Evolutionary conservation across 331 rosid genomes (phyloP), one percentile per base, ranked within the genome.

Genomic region (Malus hybrid): DNA sequence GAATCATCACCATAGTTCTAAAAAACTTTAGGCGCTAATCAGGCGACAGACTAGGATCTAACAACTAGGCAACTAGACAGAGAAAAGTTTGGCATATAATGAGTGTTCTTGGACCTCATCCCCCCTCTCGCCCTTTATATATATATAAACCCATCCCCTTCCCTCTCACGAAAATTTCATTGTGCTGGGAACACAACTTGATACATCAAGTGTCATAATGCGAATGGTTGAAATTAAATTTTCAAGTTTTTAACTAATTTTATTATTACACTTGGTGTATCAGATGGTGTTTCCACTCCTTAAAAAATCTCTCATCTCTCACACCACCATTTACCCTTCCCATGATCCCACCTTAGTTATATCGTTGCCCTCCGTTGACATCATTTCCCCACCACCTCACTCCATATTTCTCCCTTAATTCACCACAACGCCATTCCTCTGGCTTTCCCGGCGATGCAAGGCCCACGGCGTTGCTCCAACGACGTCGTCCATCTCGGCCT

Each of bases 401-500:
- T 20, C 55, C 7, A 12, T 29, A 24, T 24, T 52, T 55, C 56
- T 29, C 73, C 32, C 57, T 28, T 12, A 3, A 10, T 46, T 19
- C 10, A 3, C 7, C 18, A 1, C 2, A 4, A 2, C 16, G 1
- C 12, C n/a, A 15, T 6, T 54, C 12, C 18, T 3, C 67, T 56
- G 67, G 67, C 24, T 57, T 34, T 24, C 33, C 67, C 78, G 59
- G 78, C 46, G 24, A 24, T 24, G 24, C 24, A 24, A 24, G 24
- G 24, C 24, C 24, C 1, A 24, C 24, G 24, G 24, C 86, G 87
- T 19, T 88, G 77, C 95, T 77, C 93, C 29, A 76, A 87, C 89
- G 97, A 90, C 85, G 73, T 80, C 82, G 80, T 92, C 22, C 88
- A 79, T 4, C 87, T 92, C 0, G 91, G 91, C 81, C 86, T 91